phyloP scores from a whole-genome alignment of 2,329 filamentous ascomycete genomes.

The Ophidiomyces ophidiicola region DNA sequence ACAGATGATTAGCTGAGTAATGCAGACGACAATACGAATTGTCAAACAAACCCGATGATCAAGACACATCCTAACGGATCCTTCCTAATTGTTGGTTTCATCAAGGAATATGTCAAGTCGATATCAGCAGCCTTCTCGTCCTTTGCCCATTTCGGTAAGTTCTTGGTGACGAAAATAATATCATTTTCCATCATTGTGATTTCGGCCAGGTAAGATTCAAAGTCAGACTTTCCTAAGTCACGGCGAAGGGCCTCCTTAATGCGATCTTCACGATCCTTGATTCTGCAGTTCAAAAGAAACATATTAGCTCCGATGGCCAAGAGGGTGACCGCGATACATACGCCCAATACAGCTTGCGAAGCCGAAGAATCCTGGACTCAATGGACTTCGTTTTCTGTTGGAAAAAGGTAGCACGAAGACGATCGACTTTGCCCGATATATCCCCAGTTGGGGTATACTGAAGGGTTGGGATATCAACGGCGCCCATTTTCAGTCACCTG shows the following conservation, averaged over 20 bases:
- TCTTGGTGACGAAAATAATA: constrained; percentile 63
- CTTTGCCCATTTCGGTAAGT: constrained; percentile 68
- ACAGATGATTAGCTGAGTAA: constrained; percentile 3
- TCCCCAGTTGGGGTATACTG: constrained; percentile 52
- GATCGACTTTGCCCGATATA: constrained; percentile 51
- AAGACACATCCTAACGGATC: constrained; percentile 75
- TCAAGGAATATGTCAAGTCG: constrained; percentile 51
- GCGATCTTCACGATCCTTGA: constrained; percentile 63
- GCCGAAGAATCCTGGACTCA: constrained; percentile 69
- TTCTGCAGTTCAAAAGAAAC: constrained; percentile 22
- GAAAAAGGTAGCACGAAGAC: constrained; percentile 56
- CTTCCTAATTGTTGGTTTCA: constrained; percentile 67
- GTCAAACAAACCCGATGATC: constrained; percentile 56
- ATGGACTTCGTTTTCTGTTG: constrained; percentile 71
- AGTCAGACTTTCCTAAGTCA: constrained; percentile 66
- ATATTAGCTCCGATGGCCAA: constrained; percentile 13
- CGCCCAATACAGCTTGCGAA: constrained; percentile 93
- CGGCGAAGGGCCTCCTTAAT: constrained; percentile 61
- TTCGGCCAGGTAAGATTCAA: constrained; percentile 64
- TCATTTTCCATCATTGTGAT: constrained; percentile 69
- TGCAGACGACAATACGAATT: background rate
- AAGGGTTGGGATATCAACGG: constrained; percentile 35
- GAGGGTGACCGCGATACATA: constrained; percentile 22
- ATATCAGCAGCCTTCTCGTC: constrained; percentile 67
- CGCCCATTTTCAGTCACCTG: constrained; percentile 12